Percentiles rank a stretch among this genome's conserved stretches.
phyloP scores from a whole-genome alignment of 352 stramenopile species.

The Pythium aquatile region DNA sequence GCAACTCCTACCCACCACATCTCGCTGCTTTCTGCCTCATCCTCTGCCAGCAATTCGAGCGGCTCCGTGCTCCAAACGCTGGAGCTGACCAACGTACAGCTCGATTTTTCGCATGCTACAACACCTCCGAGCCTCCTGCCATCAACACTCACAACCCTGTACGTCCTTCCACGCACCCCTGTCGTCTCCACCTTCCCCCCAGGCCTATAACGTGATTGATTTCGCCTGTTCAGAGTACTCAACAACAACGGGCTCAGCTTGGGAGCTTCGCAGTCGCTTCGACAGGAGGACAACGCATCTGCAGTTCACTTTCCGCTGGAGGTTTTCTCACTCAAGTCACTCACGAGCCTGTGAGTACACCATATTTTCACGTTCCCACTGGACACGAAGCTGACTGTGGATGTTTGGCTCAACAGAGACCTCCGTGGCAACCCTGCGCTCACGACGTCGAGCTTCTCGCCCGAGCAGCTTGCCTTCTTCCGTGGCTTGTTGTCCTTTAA shows the following conservation, averaged over 20 bases:
- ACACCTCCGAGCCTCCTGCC: slow-evolving; percentile 6
- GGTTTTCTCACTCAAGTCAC: slow-evolving; percentile 19
- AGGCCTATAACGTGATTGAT: background rate
- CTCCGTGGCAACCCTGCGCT: slow-evolving; percentile 17
- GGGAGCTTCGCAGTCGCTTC: background rate
- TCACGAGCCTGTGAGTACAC: slow-evolving; percentile 15
- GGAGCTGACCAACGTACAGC: slow-evolving; percentile 18
- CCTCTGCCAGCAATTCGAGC: background rate
- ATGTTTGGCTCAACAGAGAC: slow-evolving; percentile 7
- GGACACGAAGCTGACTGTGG: background rate
- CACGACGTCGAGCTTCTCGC: slow-evolving; percentile 15
- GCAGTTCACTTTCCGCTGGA: slow-evolving; percentile 7
- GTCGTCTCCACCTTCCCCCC: no score
- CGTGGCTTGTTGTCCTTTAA: slow-evolving; percentile 11
- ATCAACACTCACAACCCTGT: slow-evolving; percentile 19
- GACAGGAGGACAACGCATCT: slow-evolving; percentile 15
- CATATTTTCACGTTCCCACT: background rate
- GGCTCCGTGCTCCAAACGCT: slow-evolving; percentile 15
- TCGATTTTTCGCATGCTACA: slow-evolving; percentile 2
- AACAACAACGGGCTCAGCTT: slow-evolving; percentile 22
- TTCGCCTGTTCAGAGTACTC: slow-evolving; percentile 13
- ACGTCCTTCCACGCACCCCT: background rate
- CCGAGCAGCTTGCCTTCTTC: slow-evolving; percentile 25
- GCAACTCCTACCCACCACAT: slow-evolving; percentile 15
- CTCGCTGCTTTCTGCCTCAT: slow-evolving; percentile 5